These are phyloP conservation scores for Baudoinia panamericana DNA, from an alignment of 495 filamentous ascomycete species.

Conservation along the genomic window DNA sequence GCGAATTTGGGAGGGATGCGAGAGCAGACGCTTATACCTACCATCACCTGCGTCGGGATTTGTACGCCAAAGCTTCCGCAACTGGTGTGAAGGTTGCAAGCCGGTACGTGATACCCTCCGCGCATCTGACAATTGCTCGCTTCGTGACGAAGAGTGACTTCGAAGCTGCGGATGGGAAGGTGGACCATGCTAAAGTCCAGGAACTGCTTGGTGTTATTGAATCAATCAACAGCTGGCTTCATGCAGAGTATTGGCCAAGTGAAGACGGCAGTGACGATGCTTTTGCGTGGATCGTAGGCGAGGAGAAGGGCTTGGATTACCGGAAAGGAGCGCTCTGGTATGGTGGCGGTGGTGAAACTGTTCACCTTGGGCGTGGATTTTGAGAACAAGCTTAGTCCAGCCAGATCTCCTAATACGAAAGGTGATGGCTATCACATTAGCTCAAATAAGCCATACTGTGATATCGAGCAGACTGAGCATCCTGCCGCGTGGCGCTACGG, in stretches of 20 bases:
- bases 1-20: slow-evolving; percentile 31
- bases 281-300: slow-evolving; percentile 44
- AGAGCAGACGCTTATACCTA: slow-evolving; percentile 59
- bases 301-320: slow-evolving; percentile 21
- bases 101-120: slow-evolving; percentile 74
- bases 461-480: too few species aligned
- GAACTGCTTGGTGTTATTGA: slow-evolving; percentile 55
- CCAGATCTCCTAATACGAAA: too few species aligned
- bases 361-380: slow-evolving; percentile 19
- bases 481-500: too few species aligned
- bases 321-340: slow-evolving; percentile 23
- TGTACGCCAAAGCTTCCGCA: slow-evolving; percentile 45
- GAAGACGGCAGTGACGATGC: slow-evolving; percentile 34
- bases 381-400: too few species aligned
- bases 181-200: slow-evolving; percentile 37
- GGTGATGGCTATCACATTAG: too few species aligned
- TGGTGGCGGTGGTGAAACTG: slow-evolving; percentile 19
- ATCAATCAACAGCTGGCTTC: slow-evolving; percentile 58
- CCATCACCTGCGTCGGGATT: slow-evolving; percentile 74
- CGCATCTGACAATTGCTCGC: slow-evolving; percentile 75
- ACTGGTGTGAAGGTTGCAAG: slow-evolving; percentile 51
- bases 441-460: too few species aligned
- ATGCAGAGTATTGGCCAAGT: slow-evolving; percentile 51
- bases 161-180: slow-evolving; percentile 13
- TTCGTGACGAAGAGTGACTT: slow-evolving; percentile 50